Percentiles rank a stretch among this genome's conserved stretches.
Conservation (phyloP, 1,284 basidiomycete species). For the Cystobasidium slooffiae region DNA sequence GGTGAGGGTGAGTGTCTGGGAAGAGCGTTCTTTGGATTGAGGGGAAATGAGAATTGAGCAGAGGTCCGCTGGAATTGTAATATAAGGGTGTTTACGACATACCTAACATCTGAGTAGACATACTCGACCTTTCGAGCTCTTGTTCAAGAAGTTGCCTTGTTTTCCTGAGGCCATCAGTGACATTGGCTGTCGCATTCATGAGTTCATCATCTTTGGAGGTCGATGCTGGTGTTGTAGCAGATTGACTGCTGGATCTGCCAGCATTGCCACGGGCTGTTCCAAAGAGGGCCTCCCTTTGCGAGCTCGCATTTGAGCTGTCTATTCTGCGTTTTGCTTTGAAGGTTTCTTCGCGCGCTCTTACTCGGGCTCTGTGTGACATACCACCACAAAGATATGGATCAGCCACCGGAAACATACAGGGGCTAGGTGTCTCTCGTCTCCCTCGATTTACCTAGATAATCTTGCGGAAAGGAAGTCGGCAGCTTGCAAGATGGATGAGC, state of each 20-base stretch:
- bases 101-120: slow-evolving; percentile 84
- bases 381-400: too few relatives aligned
- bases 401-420: too few relatives aligned
- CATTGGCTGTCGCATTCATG: slow-evolving; percentile 82
- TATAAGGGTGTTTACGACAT: background rate
- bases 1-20: slow-evolving; percentile 72
- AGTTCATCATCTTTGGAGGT: slow-evolving; percentile 73
- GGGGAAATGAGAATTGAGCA: background rate
- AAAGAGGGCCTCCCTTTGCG: slow-evolving; percentile 71
- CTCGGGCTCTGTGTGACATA: slow-evolving; percentile 63
- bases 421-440: background rate
- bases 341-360: slow-evolving; percentile 41
- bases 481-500: slow-evolving; percentile 49
- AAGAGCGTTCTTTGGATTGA: slow-evolving; percentile 70
- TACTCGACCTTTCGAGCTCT: slow-evolving; percentile 84
- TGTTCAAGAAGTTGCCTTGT: slow-evolving; percentile 84
- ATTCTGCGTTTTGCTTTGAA: too few relatives aligned
- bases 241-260: background rate
- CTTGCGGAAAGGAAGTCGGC: slow-evolving; percentile 4
- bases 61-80: background rate
- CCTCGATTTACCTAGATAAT: slow-evolving; percentile 60
- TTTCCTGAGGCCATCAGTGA: slow-evolving; percentile 80
- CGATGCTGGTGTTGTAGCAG: background rate
- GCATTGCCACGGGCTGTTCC: slow-evolving; percentile 45
- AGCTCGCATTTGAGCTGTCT: slow-evolving; percentile 57